Evolutionary conservation across 345 rosid genomes (phyloP).

Genomic region (Moringa oleifera): DNA sequence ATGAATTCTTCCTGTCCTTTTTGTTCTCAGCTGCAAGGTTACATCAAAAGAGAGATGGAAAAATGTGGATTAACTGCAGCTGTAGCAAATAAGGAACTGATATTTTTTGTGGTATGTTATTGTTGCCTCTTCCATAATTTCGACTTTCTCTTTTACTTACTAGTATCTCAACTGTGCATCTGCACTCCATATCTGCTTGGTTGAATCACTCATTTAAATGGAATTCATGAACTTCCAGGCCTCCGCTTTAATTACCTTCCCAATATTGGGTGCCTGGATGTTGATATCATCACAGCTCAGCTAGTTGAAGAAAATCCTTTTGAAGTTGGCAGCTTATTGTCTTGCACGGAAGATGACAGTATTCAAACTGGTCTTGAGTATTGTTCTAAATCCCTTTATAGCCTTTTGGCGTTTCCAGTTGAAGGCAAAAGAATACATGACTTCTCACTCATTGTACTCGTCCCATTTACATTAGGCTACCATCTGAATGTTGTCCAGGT

Average conservation of each 20-base stretch:
- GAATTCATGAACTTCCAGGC: slow-evolving; percentile 44
- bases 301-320: slow-evolving; percentile 2
- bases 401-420: too few relatives aligned
- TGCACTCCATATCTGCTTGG: neutral
- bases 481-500: too few relatives aligned
- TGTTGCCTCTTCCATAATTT: neutral
- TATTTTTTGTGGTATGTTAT: slow-evolving; percentile 65
- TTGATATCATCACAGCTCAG: slow-evolving; percentile 30
- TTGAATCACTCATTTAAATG: neutral
- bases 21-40: slow-evolving; percentile 57
- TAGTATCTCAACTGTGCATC: too few relatives aligned
- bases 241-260: slow-evolving; percentile 64
- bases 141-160: neutral
- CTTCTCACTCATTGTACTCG: too few relatives aligned
- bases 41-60: slow-evolving; percentile 56
- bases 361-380: too few relatives aligned
- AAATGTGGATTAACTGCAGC: slow-evolving; percentile 52
- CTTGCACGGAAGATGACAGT: too few relatives aligned
- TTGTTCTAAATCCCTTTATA: too few relatives aligned
- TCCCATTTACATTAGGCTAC: too few relatives aligned
- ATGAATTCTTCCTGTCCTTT: neutral
- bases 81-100: slow-evolving; percentile 54
- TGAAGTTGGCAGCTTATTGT: neutral
- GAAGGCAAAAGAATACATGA: too few relatives aligned
- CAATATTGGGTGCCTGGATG: slow-evolving; percentile 59